A percentile compares a stretch with the other conserved stretches of the same genome.
These are phyloP conservation scores for Cryptosporidium viatorum DNA, from an alignment of 169 alveolate species.

Conservation along the genomic window DNA sequence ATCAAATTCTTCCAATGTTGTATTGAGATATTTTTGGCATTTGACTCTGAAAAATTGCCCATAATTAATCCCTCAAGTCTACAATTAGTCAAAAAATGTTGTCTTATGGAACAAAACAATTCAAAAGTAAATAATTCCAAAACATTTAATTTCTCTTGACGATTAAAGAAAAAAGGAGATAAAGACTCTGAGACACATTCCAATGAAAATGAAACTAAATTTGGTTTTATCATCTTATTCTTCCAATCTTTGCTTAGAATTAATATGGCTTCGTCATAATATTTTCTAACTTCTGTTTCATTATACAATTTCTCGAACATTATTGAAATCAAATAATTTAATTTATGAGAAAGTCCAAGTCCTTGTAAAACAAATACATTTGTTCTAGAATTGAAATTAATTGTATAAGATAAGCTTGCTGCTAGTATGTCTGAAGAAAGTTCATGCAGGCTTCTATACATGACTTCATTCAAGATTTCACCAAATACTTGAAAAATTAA, in stretches of 20 bases:
- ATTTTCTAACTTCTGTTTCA: not conserved
- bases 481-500: slow-evolving; percentile 73
- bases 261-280: slow-evolving; percentile 46
- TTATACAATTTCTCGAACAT: slow-evolving; percentile 18
- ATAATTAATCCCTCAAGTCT: slow-evolving; percentile 57
- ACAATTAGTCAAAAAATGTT: slow-evolving; percentile 12
- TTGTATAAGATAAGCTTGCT: slow-evolving; percentile 57
- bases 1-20: slow-evolving; percentile 27
- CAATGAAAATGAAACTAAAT: slow-evolving; percentile 31
- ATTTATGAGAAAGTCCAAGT: slow-evolving; percentile 43
- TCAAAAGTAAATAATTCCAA: slow-evolving; percentile 16
- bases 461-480: slow-evolving; percentile 17
- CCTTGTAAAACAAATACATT: slow-evolving; percentile 65
- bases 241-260: slow-evolving; percentile 44
- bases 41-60: slow-evolving; percentile 36
- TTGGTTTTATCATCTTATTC: slow-evolving; percentile 43
- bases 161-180: slow-evolving; percentile 21
- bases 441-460: slow-evolving; percentile 57
- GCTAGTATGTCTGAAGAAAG: slow-evolving; percentile 47
- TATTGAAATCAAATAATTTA: slow-evolving; percentile 28
- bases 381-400: slow-evolving; percentile 54
- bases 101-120: slow-evolving; percentile 1
- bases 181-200: slow-evolving; percentile 56
- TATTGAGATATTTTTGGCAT: slow-evolving; percentile 26
- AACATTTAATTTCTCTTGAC: slow-evolving; percentile 26